Evolutionary conservation across 2,329 filamentous ascomycete species (phyloP).

Genomic region (Samsoniella hepiali): DNA sequence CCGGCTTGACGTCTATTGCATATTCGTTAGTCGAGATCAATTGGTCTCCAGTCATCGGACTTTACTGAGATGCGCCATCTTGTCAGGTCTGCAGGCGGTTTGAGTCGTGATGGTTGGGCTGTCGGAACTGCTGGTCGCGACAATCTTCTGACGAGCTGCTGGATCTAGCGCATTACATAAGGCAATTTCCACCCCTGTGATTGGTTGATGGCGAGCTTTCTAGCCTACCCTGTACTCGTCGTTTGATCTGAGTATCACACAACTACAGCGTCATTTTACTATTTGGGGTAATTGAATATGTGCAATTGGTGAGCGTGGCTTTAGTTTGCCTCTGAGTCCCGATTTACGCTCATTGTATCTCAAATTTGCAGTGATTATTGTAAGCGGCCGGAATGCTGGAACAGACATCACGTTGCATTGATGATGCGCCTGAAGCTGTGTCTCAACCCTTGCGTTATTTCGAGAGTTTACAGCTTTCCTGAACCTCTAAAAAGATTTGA

Average conservation of each 20-base stretch:
- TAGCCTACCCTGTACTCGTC: background rate
- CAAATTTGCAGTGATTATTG: too few relatives aligned
- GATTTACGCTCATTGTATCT: too few relatives aligned
- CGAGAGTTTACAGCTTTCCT: too few relatives aligned
- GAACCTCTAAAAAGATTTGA: too few relatives aligned
- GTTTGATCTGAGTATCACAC: background rate
- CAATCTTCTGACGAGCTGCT: slow-evolving; percentile 19
- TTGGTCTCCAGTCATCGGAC: background rate
- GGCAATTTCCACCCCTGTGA: background rate
- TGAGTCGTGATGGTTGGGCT: slow-evolving; percentile 26
- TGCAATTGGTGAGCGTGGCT: too few relatives aligned
- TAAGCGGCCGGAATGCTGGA: too few relatives aligned
- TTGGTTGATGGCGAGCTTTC: background rate
- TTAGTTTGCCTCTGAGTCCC: too few relatives aligned
- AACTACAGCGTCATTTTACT: too few relatives aligned
- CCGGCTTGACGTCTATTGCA: slow-evolving; percentile 38
- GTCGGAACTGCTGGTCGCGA: slow-evolving; percentile 24
- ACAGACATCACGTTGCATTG: too few relatives aligned
- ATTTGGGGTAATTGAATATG: too few relatives aligned
- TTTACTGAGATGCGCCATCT: slow-evolving; percentile 41
- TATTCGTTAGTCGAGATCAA: slow-evolving; percentile 26
- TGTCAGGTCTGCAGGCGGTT: slow-evolving; percentile 26
- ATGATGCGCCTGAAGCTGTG: too few relatives aligned
- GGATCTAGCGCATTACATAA: slow-evolving; percentile 23
- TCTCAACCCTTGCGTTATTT: too few relatives aligned